Evolutionary conservation across 2,329 filamentous ascomycete species (phyloP).

Genomic region (Cyphellophora europaea): DNA sequence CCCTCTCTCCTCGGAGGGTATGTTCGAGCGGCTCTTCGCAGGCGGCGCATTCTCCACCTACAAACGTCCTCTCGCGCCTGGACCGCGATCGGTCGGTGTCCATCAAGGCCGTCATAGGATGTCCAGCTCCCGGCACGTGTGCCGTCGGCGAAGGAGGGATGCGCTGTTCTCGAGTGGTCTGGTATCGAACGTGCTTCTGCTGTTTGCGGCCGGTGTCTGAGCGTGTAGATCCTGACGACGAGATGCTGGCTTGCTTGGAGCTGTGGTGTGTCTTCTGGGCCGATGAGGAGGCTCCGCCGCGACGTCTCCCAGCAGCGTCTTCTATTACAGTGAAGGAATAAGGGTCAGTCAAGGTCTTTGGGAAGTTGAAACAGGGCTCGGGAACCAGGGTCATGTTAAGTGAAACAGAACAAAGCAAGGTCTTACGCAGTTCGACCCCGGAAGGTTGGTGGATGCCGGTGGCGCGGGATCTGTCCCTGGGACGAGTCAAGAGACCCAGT

Average conservation of each 20-base stretch:
- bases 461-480: constrained; percentile 11
- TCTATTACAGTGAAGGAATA: background rate
- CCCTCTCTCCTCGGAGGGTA: constrained; percentile 83
- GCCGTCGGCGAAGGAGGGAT: constrained; percentile 10
- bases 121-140: constrained; percentile 13
- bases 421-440: constrained; percentile 14
- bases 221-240: constrained; percentile 12
- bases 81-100: constrained; percentile 68
- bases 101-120: constrained; percentile 54
- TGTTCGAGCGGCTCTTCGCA: constrained; percentile 96
- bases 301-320: background rate
- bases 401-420: constrained; percentile 4
- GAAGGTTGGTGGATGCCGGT: constrained; percentile 5
- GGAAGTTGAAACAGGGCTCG: background rate
- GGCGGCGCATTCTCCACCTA: constrained; percentile 87
- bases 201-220: constrained; percentile 11
- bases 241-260: constrained; percentile 18
- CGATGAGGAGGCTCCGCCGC: background rate
- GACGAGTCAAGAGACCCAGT: constrained; percentile 18
- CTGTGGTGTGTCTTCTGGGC: background rate
- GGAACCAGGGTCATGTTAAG: background rate
- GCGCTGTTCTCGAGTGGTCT: constrained; percentile 12
- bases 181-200: constrained; percentile 3
- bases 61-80: constrained; percentile 85
- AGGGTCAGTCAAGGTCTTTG: constrained; percentile 1